A percentile compares a stretch with the other conserved stretches of the same genome.
phyloP scores from a whole-genome alignment of 495 filamentous ascomycete genomes.

The Penicillium lagena region DNA sequence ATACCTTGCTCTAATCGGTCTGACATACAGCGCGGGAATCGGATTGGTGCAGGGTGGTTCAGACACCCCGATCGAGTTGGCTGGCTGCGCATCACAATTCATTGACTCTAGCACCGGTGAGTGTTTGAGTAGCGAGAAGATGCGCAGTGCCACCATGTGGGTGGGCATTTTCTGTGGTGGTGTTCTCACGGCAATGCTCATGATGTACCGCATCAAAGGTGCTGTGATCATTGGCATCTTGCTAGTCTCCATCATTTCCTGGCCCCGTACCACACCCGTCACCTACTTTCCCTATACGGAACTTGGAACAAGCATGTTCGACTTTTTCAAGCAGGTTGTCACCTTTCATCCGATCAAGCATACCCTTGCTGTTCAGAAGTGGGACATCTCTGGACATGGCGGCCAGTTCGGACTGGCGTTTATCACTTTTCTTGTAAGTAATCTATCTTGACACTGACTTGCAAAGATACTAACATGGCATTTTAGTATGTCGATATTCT shows the following conservation, averaged over 20 bases:
- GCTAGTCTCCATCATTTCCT: conserved; percentile 77
- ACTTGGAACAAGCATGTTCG: conserved; percentile 58
- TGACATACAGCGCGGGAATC: conserved; percentile 75
- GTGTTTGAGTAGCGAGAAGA: conserved; percentile 51
- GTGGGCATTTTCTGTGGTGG: conserved; percentile 79
- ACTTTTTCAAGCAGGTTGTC: conserved; percentile 81
- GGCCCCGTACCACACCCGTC: conserved; percentile 66
- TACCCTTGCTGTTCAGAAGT: conserved; percentile 59
- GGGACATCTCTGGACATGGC: conserved; percentile 57
- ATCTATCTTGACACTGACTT: background rate
- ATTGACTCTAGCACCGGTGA: conserved; percentile 32
- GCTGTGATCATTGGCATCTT: conserved; percentile 75
- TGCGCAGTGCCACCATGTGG: conserved; percentile 76
- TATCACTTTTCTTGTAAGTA: conserved; percentile 57
- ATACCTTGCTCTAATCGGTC: conserved; percentile 72
- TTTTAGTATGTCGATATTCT: conserved; percentile 74
- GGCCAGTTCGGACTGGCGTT: conserved; percentile 70
- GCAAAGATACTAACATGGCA: background rate
- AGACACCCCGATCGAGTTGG: conserved; percentile 58
- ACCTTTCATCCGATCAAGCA: conserved; percentile 68
- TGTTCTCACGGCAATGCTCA: conserved; percentile 64
- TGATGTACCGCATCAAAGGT: conserved; percentile 80
- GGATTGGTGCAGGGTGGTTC: conserved; percentile 58
- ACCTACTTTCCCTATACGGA: conserved; percentile 71
- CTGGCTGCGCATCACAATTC: conserved; percentile 50